phyloP scores from a whole-genome alignment of 1,139 yeast species.

The Hemisphaericaspora xylanilytica region DNA sequence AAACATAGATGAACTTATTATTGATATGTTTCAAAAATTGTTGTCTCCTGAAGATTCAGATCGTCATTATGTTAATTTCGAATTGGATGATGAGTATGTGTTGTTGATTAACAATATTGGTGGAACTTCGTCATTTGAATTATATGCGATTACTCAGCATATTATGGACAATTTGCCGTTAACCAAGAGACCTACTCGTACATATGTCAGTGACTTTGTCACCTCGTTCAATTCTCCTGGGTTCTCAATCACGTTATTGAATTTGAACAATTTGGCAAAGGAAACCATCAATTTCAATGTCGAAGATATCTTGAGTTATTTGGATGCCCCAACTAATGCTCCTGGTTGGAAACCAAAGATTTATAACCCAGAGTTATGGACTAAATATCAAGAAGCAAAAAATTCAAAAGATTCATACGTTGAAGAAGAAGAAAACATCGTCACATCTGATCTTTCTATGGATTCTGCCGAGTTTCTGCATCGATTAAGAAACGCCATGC shows the following conservation, averaged over 20 bases:
- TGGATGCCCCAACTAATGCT: slow-evolving; percentile 73
- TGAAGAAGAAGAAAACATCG: slow-evolving; percentile 18
- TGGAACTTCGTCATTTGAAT: slow-evolving; percentile 76
- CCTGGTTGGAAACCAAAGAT: slow-evolving; percentile 73
- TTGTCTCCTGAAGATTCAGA: slow-evolving; percentile 56
- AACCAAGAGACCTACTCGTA: slow-evolving; percentile 54
- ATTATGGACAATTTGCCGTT: slow-evolving; percentile 49
- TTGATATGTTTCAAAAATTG: slow-evolving; percentile 52
- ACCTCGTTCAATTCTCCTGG: slow-evolving; percentile 93
- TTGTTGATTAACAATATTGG: slow-evolving; percentile 78
- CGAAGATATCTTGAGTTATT: slow-evolving; percentile 40
- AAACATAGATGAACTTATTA: slow-evolving; percentile 52
- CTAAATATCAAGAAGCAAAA: slow-evolving; percentile 9
- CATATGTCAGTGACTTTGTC: slow-evolving; percentile 71
- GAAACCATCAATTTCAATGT: slow-evolving; percentile 31
- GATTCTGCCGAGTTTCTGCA: slow-evolving; percentile 38
- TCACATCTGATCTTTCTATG: slow-evolving; percentile 38
- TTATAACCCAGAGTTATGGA: slow-evolving; percentile 27
- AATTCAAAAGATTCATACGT: slow-evolving; percentile 9
- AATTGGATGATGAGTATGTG: slow-evolving; percentile 60
- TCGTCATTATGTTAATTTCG: slow-evolving; percentile 69
- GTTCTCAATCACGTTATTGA: slow-evolving; percentile 74
- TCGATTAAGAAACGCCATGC: slow-evolving; percentile 49
- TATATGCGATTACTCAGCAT: slow-evolving; percentile 61
- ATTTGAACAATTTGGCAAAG: slow-evolving; percentile 45